Conservation (phyloP, 805 yeast genomes). For the Wickerhamiella domercqiae region DNA sequence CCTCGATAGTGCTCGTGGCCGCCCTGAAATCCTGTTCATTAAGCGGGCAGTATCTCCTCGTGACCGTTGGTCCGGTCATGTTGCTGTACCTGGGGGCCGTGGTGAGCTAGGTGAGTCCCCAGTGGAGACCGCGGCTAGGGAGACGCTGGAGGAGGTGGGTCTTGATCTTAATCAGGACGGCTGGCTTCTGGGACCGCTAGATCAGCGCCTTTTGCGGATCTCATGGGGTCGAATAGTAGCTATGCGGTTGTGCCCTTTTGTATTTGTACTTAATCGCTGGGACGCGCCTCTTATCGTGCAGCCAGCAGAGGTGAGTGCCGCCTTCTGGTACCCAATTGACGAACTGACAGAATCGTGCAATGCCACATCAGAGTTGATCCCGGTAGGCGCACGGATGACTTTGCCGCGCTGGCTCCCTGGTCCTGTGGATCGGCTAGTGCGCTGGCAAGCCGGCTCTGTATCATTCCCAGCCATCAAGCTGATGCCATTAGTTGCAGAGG, state of each 20-base stretch:
- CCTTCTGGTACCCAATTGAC: slow-evolving; percentile 25
- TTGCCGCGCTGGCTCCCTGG: slow-evolving; percentile 8
- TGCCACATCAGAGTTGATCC: slow-evolving; percentile 12
- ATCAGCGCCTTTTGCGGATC: slow-evolving; percentile 23
- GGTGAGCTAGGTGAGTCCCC: slow-evolving; percentile 24
- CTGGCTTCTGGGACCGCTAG: slow-evolving; percentile 22
- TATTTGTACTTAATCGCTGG: slow-evolving; percentile 19
- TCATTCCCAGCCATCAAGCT: slow-evolving; percentile 20
- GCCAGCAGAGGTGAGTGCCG: slow-evolving; percentile 24
- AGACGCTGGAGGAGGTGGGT: slow-evolving; percentile 28
- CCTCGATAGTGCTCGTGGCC: not conserved
- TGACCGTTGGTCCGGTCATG: slow-evolving; percentile 29
- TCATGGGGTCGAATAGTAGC: slow-evolving; percentile 23
- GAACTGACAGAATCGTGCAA: slow-evolving; percentile 14
- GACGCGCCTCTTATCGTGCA: slow-evolving; percentile 18
- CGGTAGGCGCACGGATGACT: slow-evolving; percentile 17
- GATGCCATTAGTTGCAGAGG: slow-evolving; percentile 6
- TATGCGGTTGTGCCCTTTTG: slow-evolving; percentile 25
- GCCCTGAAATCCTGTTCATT: slow-evolving; percentile 25
- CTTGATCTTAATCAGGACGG: slow-evolving; percentile 21
- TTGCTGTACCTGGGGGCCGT: slow-evolving; percentile 29
- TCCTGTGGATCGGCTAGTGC: slow-evolving; percentile 7
- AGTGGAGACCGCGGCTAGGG: slow-evolving; percentile 24
- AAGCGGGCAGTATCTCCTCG: slow-evolving; percentile 23
- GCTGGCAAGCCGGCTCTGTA: slow-evolving; percentile 19